phyloP scores from a whole-genome alignment of 768 basidiomycete genomes.

The Termitomyces sp. region DNA sequence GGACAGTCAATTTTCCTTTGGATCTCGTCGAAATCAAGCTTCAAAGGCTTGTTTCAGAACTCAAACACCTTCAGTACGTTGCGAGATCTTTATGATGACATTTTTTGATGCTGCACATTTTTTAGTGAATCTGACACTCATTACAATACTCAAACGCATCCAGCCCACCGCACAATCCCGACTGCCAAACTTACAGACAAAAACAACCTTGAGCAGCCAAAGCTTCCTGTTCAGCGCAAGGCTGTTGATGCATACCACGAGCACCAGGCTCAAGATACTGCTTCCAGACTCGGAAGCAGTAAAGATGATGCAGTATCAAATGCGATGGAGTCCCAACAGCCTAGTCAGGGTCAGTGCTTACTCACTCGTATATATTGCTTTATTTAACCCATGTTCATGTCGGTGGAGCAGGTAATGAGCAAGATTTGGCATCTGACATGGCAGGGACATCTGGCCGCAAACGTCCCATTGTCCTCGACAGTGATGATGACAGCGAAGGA shows the following conservation, averaged over 20 bases:
- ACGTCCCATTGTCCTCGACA: too few relatives aligned
- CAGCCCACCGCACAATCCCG: neutral
- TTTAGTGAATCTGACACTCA: neutral
- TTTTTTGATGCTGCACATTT: neutral
- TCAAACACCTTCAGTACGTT: neutral
- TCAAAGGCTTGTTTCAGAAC: neutral
- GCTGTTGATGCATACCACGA: neutral
- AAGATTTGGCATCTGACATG: too few relatives aligned
- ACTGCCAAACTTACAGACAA: neutral
- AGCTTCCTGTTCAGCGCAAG: neutral
- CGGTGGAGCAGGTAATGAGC: too few relatives aligned
- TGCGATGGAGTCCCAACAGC: neutral
- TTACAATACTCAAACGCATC: neutral
- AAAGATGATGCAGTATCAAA: neutral
- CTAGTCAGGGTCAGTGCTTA: neutral
- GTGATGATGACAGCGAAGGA: too few relatives aligned
- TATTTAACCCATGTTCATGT: too few relatives aligned
- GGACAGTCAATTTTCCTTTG: neutral
- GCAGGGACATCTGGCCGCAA: too few relatives aligned
- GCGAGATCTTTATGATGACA: neutral
- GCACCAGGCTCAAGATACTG: neutral
- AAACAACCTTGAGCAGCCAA: too few relatives aligned
- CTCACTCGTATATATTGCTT: too few relatives aligned
- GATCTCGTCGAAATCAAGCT: neutral
- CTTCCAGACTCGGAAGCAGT: neutral